These are phyloP conservation scores for Pseudoscleropodium purum DNA, from an alignment of 225 moss, liverwort and hornwort genomes.

Conservation along the genomic window DNA sequence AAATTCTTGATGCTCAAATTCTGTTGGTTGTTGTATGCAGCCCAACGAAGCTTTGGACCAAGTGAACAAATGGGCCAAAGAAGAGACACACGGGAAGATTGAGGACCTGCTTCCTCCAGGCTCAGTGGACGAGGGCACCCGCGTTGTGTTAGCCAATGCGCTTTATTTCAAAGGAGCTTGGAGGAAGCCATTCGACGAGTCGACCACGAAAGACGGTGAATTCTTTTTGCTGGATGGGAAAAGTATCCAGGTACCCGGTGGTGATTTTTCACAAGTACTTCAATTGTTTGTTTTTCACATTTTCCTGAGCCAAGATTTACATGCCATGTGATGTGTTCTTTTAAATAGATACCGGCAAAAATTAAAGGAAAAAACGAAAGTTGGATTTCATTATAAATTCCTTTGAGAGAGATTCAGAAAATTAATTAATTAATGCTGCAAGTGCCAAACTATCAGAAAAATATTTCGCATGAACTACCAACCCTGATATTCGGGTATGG, in stretches of 20 bases:
- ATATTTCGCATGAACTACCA: not conserved
- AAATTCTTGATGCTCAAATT: not conserved
- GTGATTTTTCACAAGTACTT: not conserved
- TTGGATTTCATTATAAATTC: no score
- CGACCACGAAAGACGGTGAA: constrained; percentile 51
- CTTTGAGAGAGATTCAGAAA: not conserved
- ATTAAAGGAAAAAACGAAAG: not conserved
- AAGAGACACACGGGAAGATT: constrained; percentile 68
- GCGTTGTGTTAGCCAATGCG: constrained; percentile 72
- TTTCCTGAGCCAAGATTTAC: not conserved
- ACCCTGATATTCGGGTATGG: no score
- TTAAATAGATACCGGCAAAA: not conserved
- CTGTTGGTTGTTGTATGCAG: constrained; percentile 17
- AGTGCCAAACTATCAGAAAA: not conserved
- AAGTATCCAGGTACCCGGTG: constrained; percentile 31
- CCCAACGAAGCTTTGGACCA: constrained; percentile 46
- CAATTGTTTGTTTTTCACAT: no score
- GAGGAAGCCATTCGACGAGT: constrained; percentile 72
- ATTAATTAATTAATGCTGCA: not conserved
- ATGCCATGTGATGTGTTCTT: not conserved
- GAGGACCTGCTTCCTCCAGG: constrained; percentile 57
- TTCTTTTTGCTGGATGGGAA: constrained; percentile 79
- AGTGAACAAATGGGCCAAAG: constrained; percentile 74
- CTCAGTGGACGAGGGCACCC: constrained; percentile 45
- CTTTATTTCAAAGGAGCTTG: constrained; percentile 91